Conservation (phyloP, 192 early-diverging fungal genomes). For the Lunasporangiospora selenospora region DNA sequence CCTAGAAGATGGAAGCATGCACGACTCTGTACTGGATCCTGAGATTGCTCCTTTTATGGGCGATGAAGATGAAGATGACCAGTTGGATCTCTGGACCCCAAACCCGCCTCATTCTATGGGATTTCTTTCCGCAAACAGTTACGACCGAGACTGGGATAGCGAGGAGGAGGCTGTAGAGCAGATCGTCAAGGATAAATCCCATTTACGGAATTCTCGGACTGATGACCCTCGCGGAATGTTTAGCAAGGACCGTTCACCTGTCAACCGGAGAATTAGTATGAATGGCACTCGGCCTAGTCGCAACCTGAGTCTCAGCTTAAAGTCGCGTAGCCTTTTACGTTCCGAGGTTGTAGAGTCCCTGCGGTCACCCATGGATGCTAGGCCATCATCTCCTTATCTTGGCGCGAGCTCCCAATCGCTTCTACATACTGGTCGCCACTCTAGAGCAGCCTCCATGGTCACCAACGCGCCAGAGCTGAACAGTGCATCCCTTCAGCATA, state of each 20-base stretch:
- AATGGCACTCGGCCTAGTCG: constrained; percentile 45
- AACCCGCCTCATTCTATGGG: constrained; percentile 45
- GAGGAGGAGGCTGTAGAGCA: constrained; percentile 54
- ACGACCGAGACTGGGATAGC: constrained; percentile 28
- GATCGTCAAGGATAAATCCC: constrained; percentile 34
- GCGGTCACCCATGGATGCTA: constrained; percentile 40
- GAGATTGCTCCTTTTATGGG: constrained; percentile 66
- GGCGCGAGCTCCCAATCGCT: constrained; percentile 14
- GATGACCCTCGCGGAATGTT: constrained; percentile 63
- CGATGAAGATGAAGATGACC: constrained; percentile 64
- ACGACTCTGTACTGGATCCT: constrained; percentile 58
- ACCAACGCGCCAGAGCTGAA: constrained; percentile 61
- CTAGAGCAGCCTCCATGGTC: constrained; percentile 37
- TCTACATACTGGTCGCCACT: constrained; percentile 20
- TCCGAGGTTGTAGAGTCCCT: constrained; percentile 46
- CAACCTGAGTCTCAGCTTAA: constrained; percentile 44
- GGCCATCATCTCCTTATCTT: constrained; percentile 44
- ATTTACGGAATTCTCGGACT: constrained; percentile 26
- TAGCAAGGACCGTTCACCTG: constrained; percentile 51
- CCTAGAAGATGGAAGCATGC: constrained; percentile 39
- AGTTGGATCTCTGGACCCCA: constrained; percentile 47
- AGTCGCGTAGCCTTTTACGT: constrained; percentile 40
- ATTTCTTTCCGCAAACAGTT: constrained; percentile 25
- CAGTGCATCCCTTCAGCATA: constrained; percentile 68
- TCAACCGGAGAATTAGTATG: constrained; percentile 54